These are phyloP conservation scores for Takakia lepidozioides DNA, from an alignment of 225 moss, liverwort and hornwort species.

Conservation along the genomic window DNA sequence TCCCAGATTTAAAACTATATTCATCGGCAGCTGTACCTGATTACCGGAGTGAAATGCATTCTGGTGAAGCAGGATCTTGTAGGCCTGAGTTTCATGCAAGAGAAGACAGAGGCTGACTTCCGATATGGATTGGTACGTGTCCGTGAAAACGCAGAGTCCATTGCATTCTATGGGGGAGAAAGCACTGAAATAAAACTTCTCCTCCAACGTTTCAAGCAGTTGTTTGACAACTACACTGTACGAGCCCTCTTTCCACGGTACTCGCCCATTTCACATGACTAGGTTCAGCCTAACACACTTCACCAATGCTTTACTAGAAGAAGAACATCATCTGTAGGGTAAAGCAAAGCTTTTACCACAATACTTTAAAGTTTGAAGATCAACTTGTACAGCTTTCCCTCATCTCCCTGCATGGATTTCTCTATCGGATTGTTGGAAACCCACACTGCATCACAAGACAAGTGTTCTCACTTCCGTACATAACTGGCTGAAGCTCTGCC, in stretches of 20 bases:
- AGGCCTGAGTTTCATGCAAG: constrained; percentile 51
- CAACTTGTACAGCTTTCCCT: not conserved
- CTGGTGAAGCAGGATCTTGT: constrained; percentile 53
- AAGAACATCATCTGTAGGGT: no score
- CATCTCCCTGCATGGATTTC: not conserved
- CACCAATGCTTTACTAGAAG: no score
- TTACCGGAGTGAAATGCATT: no score
- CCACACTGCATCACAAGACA: no score
- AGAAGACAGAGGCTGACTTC: constrained; percentile 50
- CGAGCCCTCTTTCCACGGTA: not conserved
- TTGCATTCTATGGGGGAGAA: constrained; percentile 52
- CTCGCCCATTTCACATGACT: not conserved
- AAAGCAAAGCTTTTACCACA: no score
- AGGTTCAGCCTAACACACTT: not conserved
- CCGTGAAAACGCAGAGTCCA: constrained; percentile 53
- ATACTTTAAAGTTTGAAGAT: no score
- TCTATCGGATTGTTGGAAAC: no score
- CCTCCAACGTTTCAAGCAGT: constrained; percentile 44
- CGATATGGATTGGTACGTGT: constrained; percentile 49
- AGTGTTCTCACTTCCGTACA: no score
- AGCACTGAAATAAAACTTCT: constrained; percentile 37
- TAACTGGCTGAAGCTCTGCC: no score
- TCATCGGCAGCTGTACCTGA: no score
- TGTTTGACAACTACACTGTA: constrained; percentile 46
- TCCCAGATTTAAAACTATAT: not conserved